Conservation (phyloP, 2,329 filamentous ascomycete species). For the Colletotrichum sojae region DNA sequence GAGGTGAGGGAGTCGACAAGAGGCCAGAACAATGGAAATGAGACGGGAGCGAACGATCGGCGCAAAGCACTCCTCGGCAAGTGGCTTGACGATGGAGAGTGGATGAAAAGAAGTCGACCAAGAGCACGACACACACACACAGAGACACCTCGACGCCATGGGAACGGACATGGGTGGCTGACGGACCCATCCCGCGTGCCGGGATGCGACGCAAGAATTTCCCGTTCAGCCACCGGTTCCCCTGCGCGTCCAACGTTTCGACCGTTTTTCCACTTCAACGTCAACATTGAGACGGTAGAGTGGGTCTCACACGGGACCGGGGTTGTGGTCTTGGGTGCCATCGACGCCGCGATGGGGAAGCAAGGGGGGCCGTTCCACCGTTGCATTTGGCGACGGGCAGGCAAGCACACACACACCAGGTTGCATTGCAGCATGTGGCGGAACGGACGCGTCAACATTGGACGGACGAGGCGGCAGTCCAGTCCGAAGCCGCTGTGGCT, state of each 20-base stretch:
- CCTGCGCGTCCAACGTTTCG: slow-evolving; percentile 4
- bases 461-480: slow-evolving; percentile 8
- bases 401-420: slow-evolving; percentile 21
- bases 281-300: slow-evolving; percentile 26
- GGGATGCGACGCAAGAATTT: slow-evolving; percentile 28
- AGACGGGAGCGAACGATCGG: slow-evolving; percentile 31
- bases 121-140: too few relatives aligned
- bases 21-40: slow-evolving; percentile 32
- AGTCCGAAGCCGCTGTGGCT: slow-evolving; percentile 33
- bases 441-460: slow-evolving; percentile 30
- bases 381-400: slow-evolving; percentile 34
- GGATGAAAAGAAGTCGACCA: background rate
- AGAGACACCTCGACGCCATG: background rate
- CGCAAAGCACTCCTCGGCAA: slow-evolving; percentile 13
- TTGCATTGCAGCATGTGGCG: slow-evolving; percentile 38
- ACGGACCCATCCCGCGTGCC: slow-evolving; percentile 18
- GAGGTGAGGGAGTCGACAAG: slow-evolving; percentile 12
- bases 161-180: slow-evolving; percentile 33
- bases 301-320: slow-evolving; percentile 2
- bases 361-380: slow-evolving; percentile 38
- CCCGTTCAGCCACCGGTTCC: slow-evolving; percentile 24
- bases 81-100: slow-evolving; percentile 27
- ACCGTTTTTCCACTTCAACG: slow-evolving; percentile 10
- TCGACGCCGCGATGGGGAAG: slow-evolving; percentile 6
- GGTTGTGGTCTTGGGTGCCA: slow-evolving; percentile 7